These are phyloP conservation scores for Nigrospora osmanthi DNA, from an alignment of 2,329 filamentous ascomycete genomes.

Conservation along the genomic window DNA sequence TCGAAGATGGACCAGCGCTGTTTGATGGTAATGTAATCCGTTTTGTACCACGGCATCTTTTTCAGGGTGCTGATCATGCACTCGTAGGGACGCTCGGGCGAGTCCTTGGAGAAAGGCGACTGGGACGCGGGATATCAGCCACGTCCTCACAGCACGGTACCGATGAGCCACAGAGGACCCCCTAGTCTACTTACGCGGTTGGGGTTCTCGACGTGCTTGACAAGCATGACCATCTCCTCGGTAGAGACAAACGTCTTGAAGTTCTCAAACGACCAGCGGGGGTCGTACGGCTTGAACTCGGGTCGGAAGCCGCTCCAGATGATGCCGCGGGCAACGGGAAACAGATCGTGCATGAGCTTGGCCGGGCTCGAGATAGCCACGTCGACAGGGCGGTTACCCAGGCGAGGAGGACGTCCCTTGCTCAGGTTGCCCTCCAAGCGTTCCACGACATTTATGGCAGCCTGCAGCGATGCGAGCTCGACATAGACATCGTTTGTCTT, in stretches of 20 bases:
- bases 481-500: conserved; percentile 39
- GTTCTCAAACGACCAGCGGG: conserved; percentile 35
- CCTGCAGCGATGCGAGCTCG: conserved; percentile 35
- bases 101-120: conserved; percentile 53
- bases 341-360: conserved; percentile 53
- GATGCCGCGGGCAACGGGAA: conserved; percentile 49
- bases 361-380: conserved; percentile 49
- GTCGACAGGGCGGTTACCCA: conserved; percentile 51
- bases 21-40: conserved; percentile 47
- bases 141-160: too few species aligned
- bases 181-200: conserved; percentile 43
- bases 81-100: conserved; percentile 58
- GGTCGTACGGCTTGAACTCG: conserved; percentile 22
- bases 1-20: conserved; percentile 47
- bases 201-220: conserved; percentile 55
- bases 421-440: conserved; percentile 26
- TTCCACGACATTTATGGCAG: conserved; percentile 45
- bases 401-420: conserved; percentile 30
- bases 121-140: conserved; percentile 16
- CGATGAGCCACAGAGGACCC: conserved; percentile 1
- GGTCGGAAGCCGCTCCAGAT: conserved; percentile 44
- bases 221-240: conserved; percentile 57
- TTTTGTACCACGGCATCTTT: conserved; percentile 56
- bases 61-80: conserved; percentile 55
- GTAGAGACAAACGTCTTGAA: conserved; percentile 54